Evolutionary conservation across 1,139 yeast species (phyloP), one percentile per base, ranked within the genome.

Genomic region (Geotrichum klebahnii): DNA sequence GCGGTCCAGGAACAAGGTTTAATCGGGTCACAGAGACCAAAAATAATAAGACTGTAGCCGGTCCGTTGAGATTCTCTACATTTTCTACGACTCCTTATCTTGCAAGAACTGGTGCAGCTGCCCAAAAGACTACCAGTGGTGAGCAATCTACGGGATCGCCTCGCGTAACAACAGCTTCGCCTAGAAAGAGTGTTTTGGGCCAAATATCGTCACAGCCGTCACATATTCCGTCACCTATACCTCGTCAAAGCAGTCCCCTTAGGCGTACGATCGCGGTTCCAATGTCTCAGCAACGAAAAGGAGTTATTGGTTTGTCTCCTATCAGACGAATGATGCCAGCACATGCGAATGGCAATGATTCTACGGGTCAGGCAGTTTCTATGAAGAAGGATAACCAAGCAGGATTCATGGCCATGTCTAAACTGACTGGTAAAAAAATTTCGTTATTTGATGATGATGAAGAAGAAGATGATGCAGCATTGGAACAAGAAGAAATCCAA

Each of bases 11-110:
- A 14, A 43, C 39, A 6, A 14, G 46, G 16, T 43, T 43, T 24
- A 38, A 43, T n/a, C 39, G 46, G n/a, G n/a, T n/a, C 22, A 17
- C 48, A 22, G 41, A 37, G 9, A 22, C 24, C 3, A 10, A 31
- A 26, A 33, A 20, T 5, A 29, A 16, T 5, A 23, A 6, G 14
- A 31, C 36, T 14, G 34, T 16, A 6, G 14, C 35, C 5, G 34
- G 42, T 1, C 23, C 35, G 24, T 29, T 40, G 10, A 29, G 37
- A 2, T 46, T 33, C 10, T 43, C 40, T 5, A 17, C 17, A 2
- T 46, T 46, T 33, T 46, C 49, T 2, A 39, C 49, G 2, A 41
- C 46, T 19, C 51, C 51, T 2, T 42, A 35, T 16, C 22, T 39
- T 3, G 28, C 14, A 2, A 20, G 26, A 14, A 35, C 32, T n/a